Evolutionary conservation across 495 filamentous ascomycete genomes (phyloP), one percentile per base, ranked within the genome.

Genomic region (Glarea lozoyensis): DNA sequence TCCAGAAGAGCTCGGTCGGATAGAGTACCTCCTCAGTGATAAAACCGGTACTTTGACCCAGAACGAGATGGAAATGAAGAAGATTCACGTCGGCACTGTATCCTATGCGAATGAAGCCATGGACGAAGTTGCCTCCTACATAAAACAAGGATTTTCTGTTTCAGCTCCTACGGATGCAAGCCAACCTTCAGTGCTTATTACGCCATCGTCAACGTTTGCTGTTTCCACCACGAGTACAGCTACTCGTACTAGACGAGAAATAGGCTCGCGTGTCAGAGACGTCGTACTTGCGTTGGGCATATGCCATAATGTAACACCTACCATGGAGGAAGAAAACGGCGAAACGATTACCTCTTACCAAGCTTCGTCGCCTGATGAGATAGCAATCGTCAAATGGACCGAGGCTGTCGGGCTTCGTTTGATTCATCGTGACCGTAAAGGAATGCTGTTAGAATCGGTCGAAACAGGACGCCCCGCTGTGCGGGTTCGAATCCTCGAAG

Each of bases 21-120:
- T 99, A 31, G 92, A 99, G 63, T 99, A 97, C 55, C 71, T 99
- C 10, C 72, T 99, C 11, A 95, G 85, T 45, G 92, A 99, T 61
- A 99, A 99, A 62, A 99, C 92, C 7, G 92, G 92, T 7, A 99
- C 92, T 10, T 62, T 99, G 42, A 99, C 92, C 10, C 88, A 96
- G 55, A 99, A 99, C 58, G 86, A 96, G 52, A 97, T 97, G 90
- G 92, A 95, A 61, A 75, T 99, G 71, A 94, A 89, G 56, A 99
- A 97, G 62, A 89, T 97, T 20, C 93, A 97, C 54, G 87, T 99
- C 45, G 93, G 93, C 1, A 97, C 92, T 16, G 93, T 97, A 2
- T 95, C 89, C 0, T 99, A 97, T 55, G 93, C 88, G 17, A 92
- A 90, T 50, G 93, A 99, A 59, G 89, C 92, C 2, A 97, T 96